Conservation (phyloP, 495 filamentous ascomycete genomes). For the Clohesyomyces aquaticus region DNA sequence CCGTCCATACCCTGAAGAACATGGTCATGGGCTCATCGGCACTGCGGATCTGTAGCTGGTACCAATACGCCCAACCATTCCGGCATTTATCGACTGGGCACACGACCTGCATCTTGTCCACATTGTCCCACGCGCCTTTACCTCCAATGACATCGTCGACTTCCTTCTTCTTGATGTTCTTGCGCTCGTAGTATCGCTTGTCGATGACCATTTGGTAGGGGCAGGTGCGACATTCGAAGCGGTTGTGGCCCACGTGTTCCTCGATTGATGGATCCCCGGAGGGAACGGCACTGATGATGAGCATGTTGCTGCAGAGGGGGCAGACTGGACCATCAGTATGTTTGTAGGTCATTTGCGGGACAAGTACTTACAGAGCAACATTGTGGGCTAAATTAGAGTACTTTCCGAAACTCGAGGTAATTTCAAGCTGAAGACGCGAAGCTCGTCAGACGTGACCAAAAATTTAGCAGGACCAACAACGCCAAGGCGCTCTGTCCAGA, state of each 20-base stretch:
- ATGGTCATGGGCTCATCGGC: slow-evolving; percentile 98
- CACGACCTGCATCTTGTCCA: slow-evolving; percentile 76
- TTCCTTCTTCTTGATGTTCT: slow-evolving; percentile 72
- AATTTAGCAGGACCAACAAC: neutral
- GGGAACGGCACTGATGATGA: slow-evolving; percentile 68
- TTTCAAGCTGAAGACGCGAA: neutral
- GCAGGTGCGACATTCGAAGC: slow-evolving; percentile 91
- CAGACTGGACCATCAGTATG: slow-evolving; percentile 67
- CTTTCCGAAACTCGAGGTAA: no score
- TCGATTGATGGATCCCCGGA: slow-evolving; percentile 50
- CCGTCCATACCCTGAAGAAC: slow-evolving; percentile 70
- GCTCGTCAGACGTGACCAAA: neutral
- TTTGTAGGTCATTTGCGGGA: neutral
- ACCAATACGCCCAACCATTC: slow-evolving; percentile 83
- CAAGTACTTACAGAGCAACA: slow-evolving; percentile 68
- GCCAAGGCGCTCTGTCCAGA: neutral
- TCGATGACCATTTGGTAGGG: slow-evolving; percentile 82
- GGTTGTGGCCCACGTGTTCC: slow-evolving; percentile 57
- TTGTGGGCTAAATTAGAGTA: slow-evolving; percentile 41
- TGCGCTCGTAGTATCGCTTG: slow-evolving; percentile 74
- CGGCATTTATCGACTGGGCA: slow-evolving; percentile 77
- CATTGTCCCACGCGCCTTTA: slow-evolving; percentile 84
- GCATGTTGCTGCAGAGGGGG: slow-evolving; percentile 86
- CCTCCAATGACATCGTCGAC: slow-evolving; percentile 92
- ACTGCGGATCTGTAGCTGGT: slow-evolving; percentile 95